A percentile compares a stretch with the other conserved stretches of the same genome.
phyloP scores from a whole-genome alignment of 495 filamentous ascomycete genomes.

The Pseudoneurospora amorphoporcata region DNA sequence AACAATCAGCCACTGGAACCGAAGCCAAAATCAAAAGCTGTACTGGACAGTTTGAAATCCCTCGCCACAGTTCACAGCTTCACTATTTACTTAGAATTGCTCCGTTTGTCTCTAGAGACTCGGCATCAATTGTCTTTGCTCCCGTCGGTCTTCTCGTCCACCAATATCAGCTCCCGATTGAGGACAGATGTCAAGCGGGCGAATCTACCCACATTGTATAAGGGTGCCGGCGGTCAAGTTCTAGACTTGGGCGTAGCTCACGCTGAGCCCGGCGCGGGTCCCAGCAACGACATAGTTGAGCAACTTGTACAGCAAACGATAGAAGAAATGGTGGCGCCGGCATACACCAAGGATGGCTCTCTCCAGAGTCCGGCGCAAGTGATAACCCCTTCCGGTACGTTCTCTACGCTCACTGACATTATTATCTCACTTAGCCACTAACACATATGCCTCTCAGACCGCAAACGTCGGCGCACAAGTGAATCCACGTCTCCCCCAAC shows the following conservation, averaged over 20 bases:
- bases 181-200: neutral
- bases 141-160: neutral
- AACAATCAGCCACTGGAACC: too few species aligned
- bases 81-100: too few species aligned
- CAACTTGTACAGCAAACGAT: neutral
- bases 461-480: constrained; percentile 4
- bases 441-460: neutral
- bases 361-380: neutral
- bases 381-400: neutral
- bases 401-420: neutral
- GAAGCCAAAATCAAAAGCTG: too few species aligned
- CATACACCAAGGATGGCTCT: neutral
- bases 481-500: neutral
- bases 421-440: neutral
- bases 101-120: too few species aligned
- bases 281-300: neutral
- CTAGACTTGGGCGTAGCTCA: neutral
- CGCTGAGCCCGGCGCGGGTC: too few species aligned
- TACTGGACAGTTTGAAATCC: too few species aligned
- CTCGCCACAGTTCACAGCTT: too few species aligned
- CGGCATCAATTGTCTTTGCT: too few species aligned
- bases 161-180: neutral
- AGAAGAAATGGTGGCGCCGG: neutral
- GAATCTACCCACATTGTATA: neutral
- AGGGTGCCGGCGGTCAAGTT: neutral